These are phyloP conservation scores for Porphyrellus cyaneotinctus DNA, from an alignment of 768 basidiomycete species.

Conservation along the genomic window DNA sequence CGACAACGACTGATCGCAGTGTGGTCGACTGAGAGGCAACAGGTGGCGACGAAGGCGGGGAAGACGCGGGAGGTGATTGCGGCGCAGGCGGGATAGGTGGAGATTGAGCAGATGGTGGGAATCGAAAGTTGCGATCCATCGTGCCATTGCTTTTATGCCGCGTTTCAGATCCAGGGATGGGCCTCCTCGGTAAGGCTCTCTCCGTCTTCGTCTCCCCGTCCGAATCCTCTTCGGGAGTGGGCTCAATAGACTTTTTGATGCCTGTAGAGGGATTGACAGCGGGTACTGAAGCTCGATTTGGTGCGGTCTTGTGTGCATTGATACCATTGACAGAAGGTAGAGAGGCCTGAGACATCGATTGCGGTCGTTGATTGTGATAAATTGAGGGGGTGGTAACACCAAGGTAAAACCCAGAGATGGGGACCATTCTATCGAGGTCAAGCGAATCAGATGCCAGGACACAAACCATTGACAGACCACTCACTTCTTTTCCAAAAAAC, in stretches of 20 bases:
- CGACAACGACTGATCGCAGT: neutral
- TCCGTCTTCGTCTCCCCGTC: slow-evolving; percentile 35
- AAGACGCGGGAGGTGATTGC: slow-evolving; percentile 23
- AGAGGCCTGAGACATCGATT: slow-evolving; percentile 73
- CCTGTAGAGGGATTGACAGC: slow-evolving; percentile 44
- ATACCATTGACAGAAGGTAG: slow-evolving; percentile 37
- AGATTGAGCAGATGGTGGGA: slow-evolving; percentile 41
- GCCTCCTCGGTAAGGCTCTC: slow-evolving; percentile 20
- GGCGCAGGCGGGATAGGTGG: slow-evolving; percentile 7
- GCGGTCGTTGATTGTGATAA: slow-evolving; percentile 45
- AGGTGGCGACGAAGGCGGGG: slow-evolving; percentile 27
- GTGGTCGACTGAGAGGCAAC: slow-evolving; percentile 22
- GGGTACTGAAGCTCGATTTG: slow-evolving; percentile 68
- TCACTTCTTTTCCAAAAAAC: slow-evolving; percentile 79
- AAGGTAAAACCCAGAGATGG: slow-evolving; percentile 80
- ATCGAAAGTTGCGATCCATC: slow-evolving; percentile 76
- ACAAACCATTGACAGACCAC: slow-evolving; percentile 21
- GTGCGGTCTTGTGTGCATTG: slow-evolving; percentile 32
- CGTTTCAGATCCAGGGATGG: slow-evolving; percentile 10
- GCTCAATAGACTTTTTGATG: slow-evolving; percentile 39
- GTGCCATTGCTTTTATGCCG: slow-evolving; percentile 57
- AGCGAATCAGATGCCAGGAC: neutral
- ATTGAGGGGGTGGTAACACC: slow-evolving; percentile 53
- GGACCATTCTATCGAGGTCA: slow-evolving; percentile 64
- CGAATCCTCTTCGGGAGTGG: slow-evolving; percentile 49